Evolutionary conservation across 2,329 filamentous ascomycete genomes (phyloP), one percentile per base, ranked within the genome.

Genomic region (Fusarium foetens): DNA sequence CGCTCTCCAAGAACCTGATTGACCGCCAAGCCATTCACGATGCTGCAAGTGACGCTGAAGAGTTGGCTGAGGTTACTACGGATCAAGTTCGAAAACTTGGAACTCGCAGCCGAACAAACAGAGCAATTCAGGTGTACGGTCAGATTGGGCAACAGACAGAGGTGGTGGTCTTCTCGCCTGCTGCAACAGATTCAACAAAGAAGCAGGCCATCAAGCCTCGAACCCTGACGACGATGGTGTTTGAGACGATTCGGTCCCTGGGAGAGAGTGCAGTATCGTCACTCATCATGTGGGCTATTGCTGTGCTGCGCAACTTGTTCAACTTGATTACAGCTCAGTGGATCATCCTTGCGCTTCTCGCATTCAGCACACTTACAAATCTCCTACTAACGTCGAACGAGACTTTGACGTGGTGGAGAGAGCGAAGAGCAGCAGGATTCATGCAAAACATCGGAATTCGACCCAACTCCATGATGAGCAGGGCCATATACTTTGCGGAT

Each of bases 401-500:
- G 78, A 89, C 89, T 11, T 90, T 91, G 75, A 86, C 88, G 4
- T 98, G 94, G 94, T 97, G 93, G 92, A 87, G 89, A 49, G 95
- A 98, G 82, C 89, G 94, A 63, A 91, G 89, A 66, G 94, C 95
- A 3, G 88, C 88, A 21, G 91, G 87, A 43, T 97, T 95, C 80
- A 96, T 99, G 94, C 85, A 86, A 38, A 87, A 91, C 17, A 83
- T 98, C 19, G 95, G 95, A 14, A 90, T 98, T 12, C 88, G 89
- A 6, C 94, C 95, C 12, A 92, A 97, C 74, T 82, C 87, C 25
- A 88, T 92, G 70, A 95, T 98, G 93, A 93, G 92, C 81, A 94
- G 92, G 80, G 90, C 93, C 13, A 90, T 99, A 31, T 97, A 96
- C 79, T 83, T 98, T 62, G 87, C 86, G 57, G 95, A 98, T 80